Base-by-base conservation (phyloP, 139 green algal genomes). In the Coelastrella sp. region DNA sequence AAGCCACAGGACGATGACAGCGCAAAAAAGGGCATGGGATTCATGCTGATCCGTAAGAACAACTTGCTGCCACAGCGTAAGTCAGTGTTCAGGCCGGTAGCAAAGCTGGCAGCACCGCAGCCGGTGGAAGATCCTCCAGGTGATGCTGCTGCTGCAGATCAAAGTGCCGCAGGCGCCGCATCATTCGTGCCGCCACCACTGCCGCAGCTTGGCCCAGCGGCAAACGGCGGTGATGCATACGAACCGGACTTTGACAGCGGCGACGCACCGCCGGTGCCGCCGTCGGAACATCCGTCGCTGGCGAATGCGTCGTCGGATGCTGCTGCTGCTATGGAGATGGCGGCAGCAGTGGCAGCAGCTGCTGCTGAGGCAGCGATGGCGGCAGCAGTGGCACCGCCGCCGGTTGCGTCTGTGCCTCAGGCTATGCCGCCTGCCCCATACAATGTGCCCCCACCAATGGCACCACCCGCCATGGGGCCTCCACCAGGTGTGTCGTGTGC, bases 41-140 rank as follows among this genome's bases (percentile, higher is more conserved):
- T 91, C 14, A 73, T 91, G 57, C 56, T 93, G 3, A 91, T 93
- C 47, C 58, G 66, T 7, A 89, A 87, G 65, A 93, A 91, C 57
- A 88, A 85, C 65, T 47, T 93, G 82, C n/a, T 91, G 86, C 87
- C 87, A 0, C 80, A 80, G 17, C 82, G 87, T 5, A 75, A 86
- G 13, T 75, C 91, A 6, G 80, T 91, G 14, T 93, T 91, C 86
- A 86, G 80, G 22, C 91, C 87, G 5, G 73, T 82, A 60, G 81
- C 61, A 16, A 89, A 87, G 66, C 14, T 23, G 3, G 68, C 68
- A 76, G 68, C 68, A 76, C 14, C 68, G 5, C 10, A n/a, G 73
- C 8, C 11, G 11, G 11, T 80, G 73, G 76, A 17, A 20, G 23
- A 59, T 19, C 7, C 7, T 17, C 16, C 8, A 17, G 23, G 22